phyloP scores from a whole-genome alignment of 148 eudicot species.

The Rhododendron mucronatum region DNA sequence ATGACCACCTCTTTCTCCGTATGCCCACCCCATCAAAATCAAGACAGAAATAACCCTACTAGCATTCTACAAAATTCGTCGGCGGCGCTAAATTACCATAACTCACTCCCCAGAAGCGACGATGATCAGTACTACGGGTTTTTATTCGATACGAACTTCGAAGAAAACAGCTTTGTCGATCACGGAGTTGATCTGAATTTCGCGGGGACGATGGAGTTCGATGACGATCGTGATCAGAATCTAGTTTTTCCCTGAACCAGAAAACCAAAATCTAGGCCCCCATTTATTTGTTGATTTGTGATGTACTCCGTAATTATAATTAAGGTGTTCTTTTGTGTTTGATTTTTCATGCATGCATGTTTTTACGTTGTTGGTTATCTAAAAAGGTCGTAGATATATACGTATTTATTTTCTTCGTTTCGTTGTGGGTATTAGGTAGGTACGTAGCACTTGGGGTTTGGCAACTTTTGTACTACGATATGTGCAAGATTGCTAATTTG shows the following conservation, averaged over 20 bases:
- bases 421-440: too few relatives aligned
- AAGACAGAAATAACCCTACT: slow-evolving; percentile 13
- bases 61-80: neutral
- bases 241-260: slow-evolving; percentile 27
- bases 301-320: neutral
- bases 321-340: neutral
- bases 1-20: slow-evolving; percentile 20
- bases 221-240: slow-evolving; percentile 26
- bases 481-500: neutral
- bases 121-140: slow-evolving; percentile 46
- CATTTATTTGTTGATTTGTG: neutral
- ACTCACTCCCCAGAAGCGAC: slow-evolving; percentile 7
- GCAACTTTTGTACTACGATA: too few relatives aligned
- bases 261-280: neutral
- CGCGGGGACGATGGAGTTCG: slow-evolving; percentile 44
- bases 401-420: too few relatives aligned
- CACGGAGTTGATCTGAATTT: slow-evolving; percentile 23
- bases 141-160: slow-evolving; percentile 49
- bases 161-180: slow-evolving; percentile 25
- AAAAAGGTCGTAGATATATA: too few relatives aligned
- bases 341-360: too few relatives aligned
- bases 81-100: neutral
- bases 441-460: too few relatives aligned
- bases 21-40: slow-evolving; percentile 19
- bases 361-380: too few relatives aligned